These are phyloP conservation scores for Blastobotrys americana DNA, from an alignment of 805 yeast species.

Conservation along the genomic window DNA sequence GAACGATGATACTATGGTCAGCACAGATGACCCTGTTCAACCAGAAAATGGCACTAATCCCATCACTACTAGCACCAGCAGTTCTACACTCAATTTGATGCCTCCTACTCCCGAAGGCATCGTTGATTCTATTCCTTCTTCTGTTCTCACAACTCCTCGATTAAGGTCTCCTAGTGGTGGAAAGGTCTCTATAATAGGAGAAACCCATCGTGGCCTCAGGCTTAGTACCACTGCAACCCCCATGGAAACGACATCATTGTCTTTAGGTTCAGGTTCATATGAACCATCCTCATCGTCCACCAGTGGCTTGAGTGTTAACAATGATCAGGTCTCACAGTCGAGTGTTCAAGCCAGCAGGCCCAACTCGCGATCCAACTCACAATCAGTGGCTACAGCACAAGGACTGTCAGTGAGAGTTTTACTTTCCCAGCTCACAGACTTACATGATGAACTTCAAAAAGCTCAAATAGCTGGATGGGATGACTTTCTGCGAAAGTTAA, in stretches of 20 bases:
- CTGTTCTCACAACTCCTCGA: background rate
- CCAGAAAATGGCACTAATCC: background rate
- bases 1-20: background rate
- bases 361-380: no score
- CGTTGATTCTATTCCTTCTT: background rate
- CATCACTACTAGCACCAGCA: background rate
- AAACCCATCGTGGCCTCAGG: background rate
- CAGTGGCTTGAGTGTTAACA: background rate
- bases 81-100: no score
- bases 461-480: constrained; percentile 42
- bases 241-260: constrained; percentile 2
- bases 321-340: no score
- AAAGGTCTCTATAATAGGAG: background rate
- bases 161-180: background rate
- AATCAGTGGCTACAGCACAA: background rate
- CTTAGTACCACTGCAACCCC: background rate
- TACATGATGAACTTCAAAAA: constrained; percentile 39
- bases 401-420: constrained; percentile 23
- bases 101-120: background rate
- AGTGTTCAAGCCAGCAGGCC: no score
- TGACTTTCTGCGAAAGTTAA: constrained; percentile 34
- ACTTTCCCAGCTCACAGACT: constrained; percentile 36
- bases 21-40: background rate
- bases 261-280: background rate
- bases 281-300: background rate